A percentile compares a stretch with the other conserved stretches of the same genome.
Evolutionary conservation across 2,329 filamentous ascomycete genomes (phyloP).

Genomic region (Xylaria sp.): DNA sequence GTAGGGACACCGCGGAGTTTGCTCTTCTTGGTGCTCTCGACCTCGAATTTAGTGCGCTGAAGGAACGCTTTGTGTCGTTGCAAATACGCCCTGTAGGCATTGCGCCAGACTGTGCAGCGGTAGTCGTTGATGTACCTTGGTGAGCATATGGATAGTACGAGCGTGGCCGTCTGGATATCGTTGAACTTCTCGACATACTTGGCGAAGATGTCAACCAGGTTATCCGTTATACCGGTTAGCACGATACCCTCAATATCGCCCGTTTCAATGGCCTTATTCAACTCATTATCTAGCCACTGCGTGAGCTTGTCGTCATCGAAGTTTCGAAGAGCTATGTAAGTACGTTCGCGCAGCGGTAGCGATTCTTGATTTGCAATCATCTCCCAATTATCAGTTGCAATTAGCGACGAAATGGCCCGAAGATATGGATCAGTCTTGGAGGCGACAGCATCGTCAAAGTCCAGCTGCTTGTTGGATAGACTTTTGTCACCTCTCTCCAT

Average conservation of each 20-base stretch:
- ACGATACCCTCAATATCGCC: constrained; percentile 83
- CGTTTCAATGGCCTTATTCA: constrained; percentile 67
- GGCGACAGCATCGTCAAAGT: constrained; percentile 68
- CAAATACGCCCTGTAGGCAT: constrained; percentile 75
- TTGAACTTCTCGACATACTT: constrained; percentile 79
- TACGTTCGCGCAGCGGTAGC: constrained; percentile 77
- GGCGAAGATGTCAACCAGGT: constrained; percentile 78
- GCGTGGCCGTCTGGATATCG: constrained; percentile 81
- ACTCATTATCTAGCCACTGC: constrained; percentile 74
- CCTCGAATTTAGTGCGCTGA: constrained; percentile 80
- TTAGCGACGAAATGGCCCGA: constrained; percentile 80
- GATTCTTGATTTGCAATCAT: constrained; percentile 77
- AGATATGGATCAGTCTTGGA: constrained; percentile 80
- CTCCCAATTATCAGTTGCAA: constrained; percentile 80
- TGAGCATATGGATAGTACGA: constrained; percentile 77
- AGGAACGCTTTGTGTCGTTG: constrained; percentile 79
- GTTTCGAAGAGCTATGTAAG: constrained; percentile 76
- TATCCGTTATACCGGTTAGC: constrained; percentile 79
- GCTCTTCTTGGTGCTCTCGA: constrained; percentile 77
- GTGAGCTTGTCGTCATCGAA: constrained; percentile 70
- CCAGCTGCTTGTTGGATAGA: constrained; percentile 60
- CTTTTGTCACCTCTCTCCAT: constrained; percentile 62
- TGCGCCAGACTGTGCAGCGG: constrained; percentile 78
- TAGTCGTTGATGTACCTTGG: constrained; percentile 82
- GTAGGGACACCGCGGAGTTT: constrained; percentile 71